A percentile compares a stretch with the other conserved stretches of the same genome.
These are phyloP conservation scores for Pseudognaphalium luteoalbum DNA, from an alignment of 129 eudicot genomes.

Conservation along the genomic window DNA sequence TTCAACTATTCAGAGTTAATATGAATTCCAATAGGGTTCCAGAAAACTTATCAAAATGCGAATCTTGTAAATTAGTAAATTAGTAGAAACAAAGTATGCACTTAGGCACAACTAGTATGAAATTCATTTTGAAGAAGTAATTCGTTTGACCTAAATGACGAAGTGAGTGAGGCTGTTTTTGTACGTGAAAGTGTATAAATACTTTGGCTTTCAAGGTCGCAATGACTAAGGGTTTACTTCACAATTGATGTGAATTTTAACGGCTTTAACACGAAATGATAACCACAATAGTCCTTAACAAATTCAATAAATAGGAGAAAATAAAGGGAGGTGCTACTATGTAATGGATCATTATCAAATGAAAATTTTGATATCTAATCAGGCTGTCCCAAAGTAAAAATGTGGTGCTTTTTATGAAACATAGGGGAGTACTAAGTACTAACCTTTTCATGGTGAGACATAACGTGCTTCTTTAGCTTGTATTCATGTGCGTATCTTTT, in stretches of 20 bases:
- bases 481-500: conserved; percentile 96
- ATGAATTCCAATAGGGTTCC: no score
- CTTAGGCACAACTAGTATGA: background rate
- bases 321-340: background rate
- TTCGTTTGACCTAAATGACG: background rate
- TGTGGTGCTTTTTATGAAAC: conserved; percentile 6
- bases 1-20: background rate
- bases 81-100: background rate
- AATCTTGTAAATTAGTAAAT: no score
- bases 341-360: background rate
- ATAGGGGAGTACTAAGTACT: background rate
- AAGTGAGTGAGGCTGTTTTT: background rate
- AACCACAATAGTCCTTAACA: background rate
- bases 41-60: no score
- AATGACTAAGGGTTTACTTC: background rate
- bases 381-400: conserved; percentile 10
- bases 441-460: conserved; percentile 91
- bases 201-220: background rate
- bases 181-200: background rate
- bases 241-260: no score
- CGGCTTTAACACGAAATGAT: background rate
- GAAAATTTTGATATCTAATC: background rate
- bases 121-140: background rate
- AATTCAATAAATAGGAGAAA: no score
- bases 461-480: conserved; percentile 85